Conservation (phyloP, 2,329 filamentous ascomycete genomes). For the Oidium heveae region DNA sequence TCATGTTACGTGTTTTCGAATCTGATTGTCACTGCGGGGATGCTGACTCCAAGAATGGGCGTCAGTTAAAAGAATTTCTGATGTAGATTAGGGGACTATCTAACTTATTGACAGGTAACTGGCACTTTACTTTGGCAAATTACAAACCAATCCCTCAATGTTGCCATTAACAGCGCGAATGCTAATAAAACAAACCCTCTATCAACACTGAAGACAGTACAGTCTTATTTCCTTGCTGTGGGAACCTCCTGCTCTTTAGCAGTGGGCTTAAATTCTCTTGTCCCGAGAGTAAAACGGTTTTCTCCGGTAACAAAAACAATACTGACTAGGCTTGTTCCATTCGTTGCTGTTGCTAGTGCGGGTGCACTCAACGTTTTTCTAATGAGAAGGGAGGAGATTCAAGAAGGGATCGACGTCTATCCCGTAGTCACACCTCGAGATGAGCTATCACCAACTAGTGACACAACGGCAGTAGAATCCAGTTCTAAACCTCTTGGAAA, state of each 20-base stretch:
- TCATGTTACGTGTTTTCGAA: slow-evolving; percentile 87
- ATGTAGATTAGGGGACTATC: neutral
- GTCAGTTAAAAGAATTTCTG: slow-evolving; percentile 19
- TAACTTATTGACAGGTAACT: slow-evolving; percentile 26
- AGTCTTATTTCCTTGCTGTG: slow-evolving; percentile 83
- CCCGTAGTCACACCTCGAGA: slow-evolving; percentile 24
- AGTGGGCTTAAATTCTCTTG: slow-evolving; percentile 69
- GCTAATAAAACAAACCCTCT: slow-evolving; percentile 92
- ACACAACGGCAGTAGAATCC: slow-evolving; percentile 15
- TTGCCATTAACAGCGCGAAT: slow-evolving; percentile 92
- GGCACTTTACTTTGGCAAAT: slow-evolving; percentile 90
- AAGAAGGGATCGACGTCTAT: slow-evolving; percentile 76
- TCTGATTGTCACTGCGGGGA: slow-evolving; percentile 79
- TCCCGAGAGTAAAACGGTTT: slow-evolving; percentile 57
- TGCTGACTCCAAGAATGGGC: slow-evolving; percentile 73
- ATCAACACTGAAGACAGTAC: slow-evolving; percentile 50
- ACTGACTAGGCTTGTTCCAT: slow-evolving; percentile 72
- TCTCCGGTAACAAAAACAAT: slow-evolving; percentile 51
- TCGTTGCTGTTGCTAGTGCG: slow-evolving; percentile 79
- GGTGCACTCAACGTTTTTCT: slow-evolving; percentile 88
- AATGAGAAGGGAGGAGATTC: slow-evolving; percentile 92
- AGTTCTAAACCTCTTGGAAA: slow-evolving; percentile 55
- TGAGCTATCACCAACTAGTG: slow-evolving; percentile 10
- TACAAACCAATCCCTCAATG: slow-evolving; percentile 90
- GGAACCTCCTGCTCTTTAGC: slow-evolving; percentile 85